Evolutionary conservation across 2,329 filamentous ascomycete genomes (phyloP).

Genomic region (Ramularia collo-cygni): DNA sequence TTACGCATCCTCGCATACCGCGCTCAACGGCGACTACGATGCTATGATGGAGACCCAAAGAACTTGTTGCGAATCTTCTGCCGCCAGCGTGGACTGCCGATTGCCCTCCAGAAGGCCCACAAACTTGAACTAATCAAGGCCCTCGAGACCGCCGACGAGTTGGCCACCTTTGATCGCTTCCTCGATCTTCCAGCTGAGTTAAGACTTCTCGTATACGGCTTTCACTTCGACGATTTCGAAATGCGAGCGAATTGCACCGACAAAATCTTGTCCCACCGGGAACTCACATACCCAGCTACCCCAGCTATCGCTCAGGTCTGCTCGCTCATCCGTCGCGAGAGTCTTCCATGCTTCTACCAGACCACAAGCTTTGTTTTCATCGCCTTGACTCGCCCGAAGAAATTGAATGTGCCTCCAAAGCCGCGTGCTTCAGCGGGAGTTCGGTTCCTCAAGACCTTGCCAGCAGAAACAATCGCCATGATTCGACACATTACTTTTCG

Average conservation of each 20-base stretch:
- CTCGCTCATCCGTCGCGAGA: background rate
- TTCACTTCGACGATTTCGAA: background rate
- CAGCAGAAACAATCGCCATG: too few relatives aligned
- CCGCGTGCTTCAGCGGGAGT: too few relatives aligned
- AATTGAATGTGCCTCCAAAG: too few relatives aligned
- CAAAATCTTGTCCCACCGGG: too few relatives aligned
- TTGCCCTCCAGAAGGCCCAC: background rate
- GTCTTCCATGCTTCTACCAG: background rate
- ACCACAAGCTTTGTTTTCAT: too few relatives aligned
- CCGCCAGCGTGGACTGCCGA: background rate
- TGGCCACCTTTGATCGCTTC: constrained; percentile 12
- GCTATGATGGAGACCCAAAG: constrained; percentile 1
- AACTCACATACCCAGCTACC: background rate
- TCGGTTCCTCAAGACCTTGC: too few relatives aligned
- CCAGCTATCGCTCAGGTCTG: background rate
- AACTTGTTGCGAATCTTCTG: background rate
- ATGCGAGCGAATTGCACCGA: too few relatives aligned
- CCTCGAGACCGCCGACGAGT: constrained; percentile 51
- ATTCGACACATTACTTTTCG: too few relatives aligned
- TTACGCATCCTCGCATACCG: background rate
- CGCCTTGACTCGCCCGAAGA: too few relatives aligned
- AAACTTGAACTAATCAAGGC: background rate
- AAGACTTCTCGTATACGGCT: background rate
- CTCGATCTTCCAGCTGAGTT: background rate
- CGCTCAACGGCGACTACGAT: background rate